These are phyloP conservation scores for Annona cherimola DNA, from an alignment of 164 flowering plant genomes.

Conservation along the genomic window DNA sequence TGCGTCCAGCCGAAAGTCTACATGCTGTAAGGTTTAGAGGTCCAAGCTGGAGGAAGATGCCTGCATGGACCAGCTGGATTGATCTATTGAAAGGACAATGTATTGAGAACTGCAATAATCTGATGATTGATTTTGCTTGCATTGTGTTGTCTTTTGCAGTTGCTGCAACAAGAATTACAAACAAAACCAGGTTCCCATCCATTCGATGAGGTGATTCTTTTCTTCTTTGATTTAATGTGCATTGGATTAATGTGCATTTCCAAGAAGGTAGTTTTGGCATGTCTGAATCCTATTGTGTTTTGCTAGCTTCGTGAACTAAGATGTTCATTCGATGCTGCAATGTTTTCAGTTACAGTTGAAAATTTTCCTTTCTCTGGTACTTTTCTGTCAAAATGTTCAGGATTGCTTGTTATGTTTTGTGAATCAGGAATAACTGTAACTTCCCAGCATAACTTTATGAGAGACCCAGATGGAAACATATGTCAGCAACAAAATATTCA, in stretches of 20 bases:
- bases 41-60: background rate
- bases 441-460: background rate
- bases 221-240: background rate
- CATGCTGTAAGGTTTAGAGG: background rate
- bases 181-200: slow-evolving; percentile 69
- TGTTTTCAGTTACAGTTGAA: background rate
- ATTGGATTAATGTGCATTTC: background rate
- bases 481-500: background rate
- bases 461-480: background rate
- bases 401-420: background rate
- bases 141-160: slow-evolving; percentile 34
- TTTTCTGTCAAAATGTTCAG: too few species aligned
- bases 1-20: background rate
- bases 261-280: background rate
- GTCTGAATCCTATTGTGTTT: background rate
- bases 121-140: background rate
- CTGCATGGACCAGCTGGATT: background rate
- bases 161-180: slow-evolving; percentile 60
- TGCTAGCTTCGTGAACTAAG: background rate
- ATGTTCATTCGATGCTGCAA: background rate
- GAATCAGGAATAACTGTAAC: background rate
- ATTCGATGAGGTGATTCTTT: slow-evolving; percentile 72
- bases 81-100: background rate
- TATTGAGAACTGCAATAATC: background rate
- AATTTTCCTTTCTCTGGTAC: background rate